Conservation (phyloP, 2,329 filamentous ascomycete genomes). For the Diaporthe humulicola region DNA sequence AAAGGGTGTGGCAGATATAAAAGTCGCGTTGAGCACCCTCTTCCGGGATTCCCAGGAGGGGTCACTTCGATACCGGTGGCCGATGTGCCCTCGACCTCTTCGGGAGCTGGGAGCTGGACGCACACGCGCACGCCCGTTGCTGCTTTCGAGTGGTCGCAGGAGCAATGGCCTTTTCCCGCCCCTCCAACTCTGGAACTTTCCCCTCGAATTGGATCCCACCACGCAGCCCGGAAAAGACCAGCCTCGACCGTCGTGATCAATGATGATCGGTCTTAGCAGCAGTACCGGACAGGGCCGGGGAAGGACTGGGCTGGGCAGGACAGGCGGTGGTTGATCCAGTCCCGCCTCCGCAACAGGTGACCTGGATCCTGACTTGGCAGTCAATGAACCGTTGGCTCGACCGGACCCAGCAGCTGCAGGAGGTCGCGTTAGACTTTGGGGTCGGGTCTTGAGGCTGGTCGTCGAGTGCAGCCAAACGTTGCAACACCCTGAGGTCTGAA, state of each 20-base stretch:
- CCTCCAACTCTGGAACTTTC: conserved; percentile 27
- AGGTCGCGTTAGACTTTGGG: conserved; percentile 22
- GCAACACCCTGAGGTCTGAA: conserved; percentile 25
- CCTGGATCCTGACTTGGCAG: conserved; percentile 35
- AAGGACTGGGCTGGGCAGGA: conserved; percentile 16
- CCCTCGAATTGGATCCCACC: conserved; percentile 34
- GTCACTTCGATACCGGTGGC: conserved; percentile 4
- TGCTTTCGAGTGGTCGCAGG: conserved; percentile 25
- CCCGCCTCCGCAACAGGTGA: conserved; percentile 35
- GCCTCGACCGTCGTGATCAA: conserved; percentile 30
- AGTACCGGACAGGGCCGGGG: conserved; percentile 9
- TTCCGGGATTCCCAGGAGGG: conserved; percentile 5
- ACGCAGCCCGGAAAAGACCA: conserved; percentile 28
- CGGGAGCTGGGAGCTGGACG: neutral
- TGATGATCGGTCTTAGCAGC: conserved; percentile 27
- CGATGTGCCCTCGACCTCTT: conserved; percentile 24
- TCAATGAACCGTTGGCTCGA: conserved; percentile 33
- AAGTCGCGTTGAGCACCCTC: conserved; percentile 39
- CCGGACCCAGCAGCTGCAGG: conserved; percentile 34
- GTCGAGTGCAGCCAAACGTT: conserved; percentile 5
- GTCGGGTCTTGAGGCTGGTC: conserved; percentile 18
- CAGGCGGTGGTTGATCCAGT: conserved; percentile 28
- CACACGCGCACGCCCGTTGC: neutral
- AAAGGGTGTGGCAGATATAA: conserved; percentile 37
- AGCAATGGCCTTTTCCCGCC: conserved; percentile 29